Evolutionary conservation across 768 basidiomycete species (phyloP).

Genomic region (Termitomyces sp.): DNA sequence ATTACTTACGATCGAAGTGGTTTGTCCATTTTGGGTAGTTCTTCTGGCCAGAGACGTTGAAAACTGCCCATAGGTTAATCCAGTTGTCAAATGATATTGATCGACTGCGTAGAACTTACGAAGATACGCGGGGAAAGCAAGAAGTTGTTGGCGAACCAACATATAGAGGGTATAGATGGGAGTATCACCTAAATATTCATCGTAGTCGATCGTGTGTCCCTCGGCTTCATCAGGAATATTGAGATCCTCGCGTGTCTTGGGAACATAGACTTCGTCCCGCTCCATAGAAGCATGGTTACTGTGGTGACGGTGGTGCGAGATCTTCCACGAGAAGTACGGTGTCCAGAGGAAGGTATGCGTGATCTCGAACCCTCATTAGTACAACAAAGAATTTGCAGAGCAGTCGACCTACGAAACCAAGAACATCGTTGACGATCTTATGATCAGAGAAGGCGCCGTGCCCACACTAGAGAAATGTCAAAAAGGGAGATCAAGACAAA

Average conservation of each 20-base stretch:
- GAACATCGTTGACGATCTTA: not conserved
- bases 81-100: not conserved
- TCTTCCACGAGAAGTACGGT: constrained; percentile 1
- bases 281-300: constrained; percentile 1
- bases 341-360: constrained; percentile 1
- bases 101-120: not conserved
- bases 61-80: not conserved
- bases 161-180: constrained; percentile 2
- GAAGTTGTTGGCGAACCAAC: not conserved
- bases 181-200: not conserved
- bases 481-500: not conserved
- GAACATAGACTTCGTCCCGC: not conserved
- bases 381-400: not conserved
- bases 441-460: not conserved
- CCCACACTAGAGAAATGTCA: not conserved
- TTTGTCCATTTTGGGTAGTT: constrained; percentile 4
- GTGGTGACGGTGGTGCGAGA: constrained; percentile 1
- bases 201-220: not conserved
- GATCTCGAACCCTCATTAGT: not conserved
- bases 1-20: not conserved
- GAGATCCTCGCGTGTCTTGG: not conserved
- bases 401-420: not conserved
- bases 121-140: constrained; percentile 2
- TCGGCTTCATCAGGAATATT: not conserved
- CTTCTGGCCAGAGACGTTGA: constrained; percentile 5